Percentiles rank a stretch among this genome's conserved stretches.
These are phyloP conservation scores for Lablab purpureus DNA, from an alignment of 306 rosid genomes.

Conservation along the genomic window DNA sequence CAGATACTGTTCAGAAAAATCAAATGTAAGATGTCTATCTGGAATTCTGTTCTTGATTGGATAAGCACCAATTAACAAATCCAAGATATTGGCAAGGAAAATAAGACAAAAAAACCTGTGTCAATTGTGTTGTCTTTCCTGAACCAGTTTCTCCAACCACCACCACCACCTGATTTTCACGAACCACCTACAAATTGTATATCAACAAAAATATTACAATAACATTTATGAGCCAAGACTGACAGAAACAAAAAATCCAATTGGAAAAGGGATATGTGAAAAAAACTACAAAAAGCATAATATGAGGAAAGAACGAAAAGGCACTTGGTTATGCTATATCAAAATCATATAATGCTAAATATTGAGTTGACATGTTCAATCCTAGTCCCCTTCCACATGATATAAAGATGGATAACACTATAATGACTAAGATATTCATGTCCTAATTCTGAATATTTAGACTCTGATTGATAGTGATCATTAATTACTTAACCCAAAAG, in stretches of 20 bases:
- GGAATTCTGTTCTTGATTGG: not conserved
- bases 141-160: conserved; percentile 99
- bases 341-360: conserved; percentile 23
- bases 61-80: not conserved
- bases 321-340: conserved; percentile 2
- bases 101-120: conserved; percentile 70
- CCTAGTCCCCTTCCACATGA: not conserved
- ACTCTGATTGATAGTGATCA: conserved; percentile 21
- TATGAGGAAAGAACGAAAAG: conserved; percentile 19
- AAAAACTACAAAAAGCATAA: conserved; percentile 31
- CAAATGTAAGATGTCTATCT: conserved; percentile 44
- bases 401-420: conserved; percentile 4
- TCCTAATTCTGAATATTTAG: conserved; percentile 26
- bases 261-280: conserved; percentile 16
- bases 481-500: conserved; percentile 1
- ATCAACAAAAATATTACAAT: conserved; percentile 32
- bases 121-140: conserved; percentile 96
- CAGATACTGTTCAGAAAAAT: conserved; percentile 73
- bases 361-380: conserved; percentile 28
- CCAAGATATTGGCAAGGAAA: conserved; percentile 1
- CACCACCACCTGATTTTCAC: conserved; percentile 92
- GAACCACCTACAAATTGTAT: conserved; percentile 69
- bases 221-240: conserved; percentile 24
- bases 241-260: conserved; percentile 36
- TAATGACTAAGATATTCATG: conserved; percentile 12